phyloP scores from a whole-genome alignment of 345 rosid species.

The Angophora floribunda region DNA sequence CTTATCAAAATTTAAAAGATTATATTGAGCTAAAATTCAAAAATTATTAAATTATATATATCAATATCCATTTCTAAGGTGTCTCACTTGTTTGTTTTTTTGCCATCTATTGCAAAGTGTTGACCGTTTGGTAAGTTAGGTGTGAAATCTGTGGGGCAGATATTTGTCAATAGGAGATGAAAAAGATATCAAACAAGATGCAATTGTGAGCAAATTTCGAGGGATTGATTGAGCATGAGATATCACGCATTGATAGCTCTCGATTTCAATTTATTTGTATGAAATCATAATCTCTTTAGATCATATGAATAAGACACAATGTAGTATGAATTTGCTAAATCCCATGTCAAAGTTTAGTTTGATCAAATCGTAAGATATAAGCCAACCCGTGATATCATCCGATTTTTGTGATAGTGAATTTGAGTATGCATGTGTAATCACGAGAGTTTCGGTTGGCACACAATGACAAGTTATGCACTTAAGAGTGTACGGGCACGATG shows the following conservation, averaged over 20 bases:
- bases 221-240: background rate
- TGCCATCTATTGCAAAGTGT: background rate
- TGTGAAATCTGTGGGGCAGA: background rate
- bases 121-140: background rate
- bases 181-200: background rate
- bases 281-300: background rate
- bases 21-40: too few species aligned
- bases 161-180: background rate
- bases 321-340: background rate
- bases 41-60: too few species aligned
- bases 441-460: background rate
- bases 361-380: background rate
- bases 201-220: background rate
- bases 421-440: background rate
- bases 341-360: fast-evolving
- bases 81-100: background rate
- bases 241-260: background rate
- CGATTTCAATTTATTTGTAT: background rate
- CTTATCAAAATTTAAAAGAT: too few species aligned
- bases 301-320: fast-evolving
- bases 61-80: too few species aligned
- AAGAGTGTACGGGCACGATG: fast-evolving
- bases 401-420: background rate
- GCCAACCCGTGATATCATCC: background rate
- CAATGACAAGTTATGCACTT: too few species aligned